Percentiles rank a stretch among this genome's conserved stretches.
Conservation (phyloP, 176 grass and related monocot species). For the Thalia dealbata region DNA sequence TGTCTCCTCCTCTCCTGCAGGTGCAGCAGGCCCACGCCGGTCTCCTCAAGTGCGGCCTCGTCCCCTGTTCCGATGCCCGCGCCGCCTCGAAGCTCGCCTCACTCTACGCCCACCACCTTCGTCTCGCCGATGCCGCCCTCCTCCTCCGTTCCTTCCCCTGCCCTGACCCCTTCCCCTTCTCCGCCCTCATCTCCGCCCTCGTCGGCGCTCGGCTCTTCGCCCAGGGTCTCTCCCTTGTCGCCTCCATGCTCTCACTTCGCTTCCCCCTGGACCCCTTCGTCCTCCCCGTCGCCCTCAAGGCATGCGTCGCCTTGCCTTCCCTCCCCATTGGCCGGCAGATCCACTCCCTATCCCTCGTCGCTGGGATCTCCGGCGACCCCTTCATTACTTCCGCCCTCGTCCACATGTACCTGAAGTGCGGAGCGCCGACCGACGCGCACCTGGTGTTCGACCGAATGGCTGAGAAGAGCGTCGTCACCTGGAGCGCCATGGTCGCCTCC, state of each 20-base stretch:
- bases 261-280: constrained; percentile 43
- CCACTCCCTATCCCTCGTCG: constrained; percentile 32
- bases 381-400: constrained; percentile 53
- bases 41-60: constrained; percentile 17
- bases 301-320: constrained; percentile 31
- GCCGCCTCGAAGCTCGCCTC: constrained; percentile 6
- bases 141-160: neutral
- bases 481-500: constrained; percentile 43
- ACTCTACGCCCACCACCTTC: neutral
- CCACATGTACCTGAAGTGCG: constrained; percentile 40
- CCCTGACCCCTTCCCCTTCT: constrained; percentile 18
- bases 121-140: neutral
- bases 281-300: constrained; percentile 54
- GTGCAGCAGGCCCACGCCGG: constrained; percentile 5
- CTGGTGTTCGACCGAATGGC: constrained; percentile 41
- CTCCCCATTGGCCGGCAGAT: constrained; percentile 27
- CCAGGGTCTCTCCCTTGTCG: constrained; percentile 11
- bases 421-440: constrained; percentile 23
- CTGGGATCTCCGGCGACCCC: constrained; percentile 26
- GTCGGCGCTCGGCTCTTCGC: neutral
- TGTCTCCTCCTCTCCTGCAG: neutral
- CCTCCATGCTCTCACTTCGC: constrained; percentile 46
- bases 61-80: neutral
- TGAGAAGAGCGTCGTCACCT: constrained; percentile 27
- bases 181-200: constrained; percentile 13